These are phyloP conservation scores for Chrysoporthe cubensis DNA, from an alignment of 2,329 filamentous ascomycete genomes.

Conservation along the genomic window DNA sequence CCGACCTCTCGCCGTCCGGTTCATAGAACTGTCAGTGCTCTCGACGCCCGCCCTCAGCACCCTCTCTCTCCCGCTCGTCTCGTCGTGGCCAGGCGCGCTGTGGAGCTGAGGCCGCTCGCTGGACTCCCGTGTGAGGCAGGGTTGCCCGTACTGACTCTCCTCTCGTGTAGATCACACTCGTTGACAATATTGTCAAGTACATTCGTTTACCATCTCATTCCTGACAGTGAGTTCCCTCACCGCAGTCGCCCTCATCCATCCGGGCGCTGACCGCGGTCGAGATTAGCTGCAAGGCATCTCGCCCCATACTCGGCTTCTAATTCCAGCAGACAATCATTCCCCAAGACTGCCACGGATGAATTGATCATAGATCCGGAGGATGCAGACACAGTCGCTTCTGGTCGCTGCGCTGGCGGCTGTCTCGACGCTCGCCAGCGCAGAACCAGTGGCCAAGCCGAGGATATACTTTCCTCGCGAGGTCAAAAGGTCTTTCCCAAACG, in stretches of 20 bases:
- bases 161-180: constrained; percentile 46
- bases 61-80: neutral
- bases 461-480: constrained; percentile 63
- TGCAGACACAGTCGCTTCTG: constrained; percentile 55
- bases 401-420: constrained; percentile 55
- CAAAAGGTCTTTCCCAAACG: constrained; percentile 54
- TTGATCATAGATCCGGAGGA: constrained; percentile 39
- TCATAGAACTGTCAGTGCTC: constrained; percentile 9
- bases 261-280: constrained; percentile 32
- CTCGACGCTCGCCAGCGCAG: constrained; percentile 49
- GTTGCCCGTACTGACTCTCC: constrained; percentile 30
- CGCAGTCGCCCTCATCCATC: constrained; percentile 24
- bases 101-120: constrained; percentile 14
- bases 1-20: constrained; percentile 6
- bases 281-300: constrained; percentile 15
- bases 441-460: constrained; percentile 48
- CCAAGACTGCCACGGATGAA: constrained; percentile 25
- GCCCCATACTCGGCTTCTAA: constrained; percentile 15
- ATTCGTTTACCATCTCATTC: constrained; percentile 53
- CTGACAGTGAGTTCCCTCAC: constrained; percentile 51
- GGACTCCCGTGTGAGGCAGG: constrained; percentile 12
- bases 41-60: neutral
- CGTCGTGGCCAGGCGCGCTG: neutral
- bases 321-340: constrained; percentile 15
- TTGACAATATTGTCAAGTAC: constrained; percentile 62